Percentiles rank a stretch among this genome's conserved stretches.
These are phyloP conservation scores for Phytophthora multivora DNA, from an alignment of 352 stramenopile genomes.

Conservation along the genomic window DNA sequence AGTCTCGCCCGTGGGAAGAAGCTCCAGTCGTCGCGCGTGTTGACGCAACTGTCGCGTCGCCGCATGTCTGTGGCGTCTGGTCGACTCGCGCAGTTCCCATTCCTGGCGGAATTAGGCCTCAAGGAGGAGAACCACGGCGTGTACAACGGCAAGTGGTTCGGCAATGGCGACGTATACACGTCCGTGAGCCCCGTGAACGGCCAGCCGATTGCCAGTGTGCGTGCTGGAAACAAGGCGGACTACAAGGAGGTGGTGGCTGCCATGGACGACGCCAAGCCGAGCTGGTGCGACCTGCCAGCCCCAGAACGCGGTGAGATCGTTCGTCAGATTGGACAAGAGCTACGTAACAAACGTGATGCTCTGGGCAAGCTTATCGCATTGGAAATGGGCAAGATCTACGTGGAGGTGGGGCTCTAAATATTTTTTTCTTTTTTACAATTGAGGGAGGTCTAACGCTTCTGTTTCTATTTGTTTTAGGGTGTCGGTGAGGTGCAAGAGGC, in stretches of 20 bases:
- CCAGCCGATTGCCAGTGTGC: constrained; percentile 83
- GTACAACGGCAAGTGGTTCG: constrained; percentile 89
- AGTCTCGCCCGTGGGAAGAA: constrained; percentile 23
- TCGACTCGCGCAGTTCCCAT: constrained; percentile 57
- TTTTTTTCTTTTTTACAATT: neutral
- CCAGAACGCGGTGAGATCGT: constrained; percentile 91
- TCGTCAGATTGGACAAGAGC: constrained; percentile 90
- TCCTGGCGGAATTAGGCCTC: constrained; percentile 82
- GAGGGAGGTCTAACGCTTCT: constrained; percentile 6
- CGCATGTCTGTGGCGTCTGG: constrained; percentile 37
- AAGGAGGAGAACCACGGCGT: constrained; percentile 85
- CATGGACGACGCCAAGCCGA: constrained; percentile 85
- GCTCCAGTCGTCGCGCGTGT: constrained; percentile 8
- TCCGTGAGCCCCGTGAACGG: constrained; percentile 87
- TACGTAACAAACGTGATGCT: constrained; percentile 89
- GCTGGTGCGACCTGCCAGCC: constrained; percentile 88
- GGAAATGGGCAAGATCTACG: constrained; percentile 95
- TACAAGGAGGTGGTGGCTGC: constrained; percentile 82
- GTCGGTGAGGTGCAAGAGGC: constrained; percentile 94
- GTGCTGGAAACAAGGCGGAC: constrained; percentile 79
- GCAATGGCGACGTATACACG: constrained; percentile 79
- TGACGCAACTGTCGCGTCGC: constrained; percentile 25
- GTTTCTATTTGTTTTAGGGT: constrained; percentile 47
- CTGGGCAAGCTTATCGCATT: constrained; percentile 90
- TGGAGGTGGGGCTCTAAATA: constrained; percentile 52